phyloP scores from a whole-genome alignment of 2,329 filamentous ascomycete genomes.

The Amauroascus niger region DNA sequence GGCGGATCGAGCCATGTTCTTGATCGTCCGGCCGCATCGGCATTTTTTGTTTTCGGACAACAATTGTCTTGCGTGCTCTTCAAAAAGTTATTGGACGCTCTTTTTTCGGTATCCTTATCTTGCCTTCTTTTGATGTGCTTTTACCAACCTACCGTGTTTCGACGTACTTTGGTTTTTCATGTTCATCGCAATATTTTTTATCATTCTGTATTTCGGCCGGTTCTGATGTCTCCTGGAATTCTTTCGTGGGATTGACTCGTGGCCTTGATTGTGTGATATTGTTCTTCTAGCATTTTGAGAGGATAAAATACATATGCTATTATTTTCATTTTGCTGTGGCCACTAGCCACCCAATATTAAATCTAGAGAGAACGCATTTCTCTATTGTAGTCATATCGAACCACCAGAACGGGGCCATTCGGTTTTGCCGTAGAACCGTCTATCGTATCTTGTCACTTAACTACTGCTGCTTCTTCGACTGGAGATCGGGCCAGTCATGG shows the following conservation, averaged over 20 bases:
- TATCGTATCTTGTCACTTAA: too few species aligned
- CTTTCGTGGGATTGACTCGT: constrained; percentile 41
- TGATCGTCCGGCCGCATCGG: constrained; percentile 19
- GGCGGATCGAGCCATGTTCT: constrained; percentile 29
- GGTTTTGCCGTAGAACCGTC: too few species aligned
- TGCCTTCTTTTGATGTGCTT: not conserved
- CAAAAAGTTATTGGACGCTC: not conserved
- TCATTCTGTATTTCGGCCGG: constrained; percentile 26
- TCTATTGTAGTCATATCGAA: too few species aligned
- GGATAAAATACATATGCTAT: too few species aligned
- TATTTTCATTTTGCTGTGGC: too few species aligned
- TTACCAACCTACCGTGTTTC: not conserved
- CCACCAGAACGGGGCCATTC: too few species aligned
- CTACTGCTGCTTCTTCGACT: too few species aligned
- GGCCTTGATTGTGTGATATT: constrained; percentile 24
- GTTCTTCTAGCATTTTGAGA: constrained; percentile 4
- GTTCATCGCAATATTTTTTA: constrained; percentile 19
- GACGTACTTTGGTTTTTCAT: not conserved
- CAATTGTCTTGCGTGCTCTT: not conserved
- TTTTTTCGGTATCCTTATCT: not conserved
- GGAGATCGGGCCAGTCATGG: too few species aligned
- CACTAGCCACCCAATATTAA: too few species aligned
- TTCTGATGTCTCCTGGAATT: constrained; percentile 44
- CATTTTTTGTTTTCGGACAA: constrained; percentile 11
- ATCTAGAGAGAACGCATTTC: too few species aligned